Evolutionary conservation across 2,329 filamentous ascomycete genomes (phyloP).

Genomic region (Phyllosticta citribraziliensis): DNA sequence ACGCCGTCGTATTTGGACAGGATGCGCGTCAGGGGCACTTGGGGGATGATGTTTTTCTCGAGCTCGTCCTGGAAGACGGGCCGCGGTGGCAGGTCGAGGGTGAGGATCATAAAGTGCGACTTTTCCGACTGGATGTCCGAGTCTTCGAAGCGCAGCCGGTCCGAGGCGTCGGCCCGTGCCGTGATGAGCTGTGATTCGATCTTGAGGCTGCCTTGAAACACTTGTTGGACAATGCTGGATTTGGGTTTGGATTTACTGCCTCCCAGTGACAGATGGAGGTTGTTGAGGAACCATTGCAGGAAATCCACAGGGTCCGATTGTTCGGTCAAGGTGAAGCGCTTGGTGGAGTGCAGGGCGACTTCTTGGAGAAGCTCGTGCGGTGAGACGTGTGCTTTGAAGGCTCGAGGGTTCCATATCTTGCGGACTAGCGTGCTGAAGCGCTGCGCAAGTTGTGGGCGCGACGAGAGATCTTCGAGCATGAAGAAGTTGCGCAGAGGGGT

Average conservation of each 20-base stretch:
- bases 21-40: constrained; percentile 65
- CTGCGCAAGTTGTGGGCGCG: constrained; percentile 70
- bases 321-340: constrained; percentile 80
- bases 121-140: constrained; percentile 70
- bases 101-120: constrained; percentile 80
- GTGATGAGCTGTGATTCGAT: constrained; percentile 93
- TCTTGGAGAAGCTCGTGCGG: constrained; percentile 96
- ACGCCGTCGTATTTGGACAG: constrained; percentile 89
- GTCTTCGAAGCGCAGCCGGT: constrained; percentile 87
- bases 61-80: constrained; percentile 94
- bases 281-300: constrained; percentile 94
- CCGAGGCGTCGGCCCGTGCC: constrained; percentile 75
- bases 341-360: constrained; percentile 78
- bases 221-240: constrained; percentile 77
- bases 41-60: constrained; percentile 92
- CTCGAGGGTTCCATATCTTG: constrained; percentile 96
- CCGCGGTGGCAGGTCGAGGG: constrained; percentile 81
- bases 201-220: constrained; percentile 87
- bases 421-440: constrained; percentile 82
- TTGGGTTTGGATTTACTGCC: constrained; percentile 80
- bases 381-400: constrained; percentile 94
- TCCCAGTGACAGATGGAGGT: constrained; percentile 82
- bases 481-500: constrained; percentile 83
- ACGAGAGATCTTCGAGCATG: constrained; percentile 71
- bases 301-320: constrained; percentile 97